phyloP scores from a whole-genome alignment of 2,329 filamentous ascomycete genomes.

The Microsporum audouinii region DNA sequence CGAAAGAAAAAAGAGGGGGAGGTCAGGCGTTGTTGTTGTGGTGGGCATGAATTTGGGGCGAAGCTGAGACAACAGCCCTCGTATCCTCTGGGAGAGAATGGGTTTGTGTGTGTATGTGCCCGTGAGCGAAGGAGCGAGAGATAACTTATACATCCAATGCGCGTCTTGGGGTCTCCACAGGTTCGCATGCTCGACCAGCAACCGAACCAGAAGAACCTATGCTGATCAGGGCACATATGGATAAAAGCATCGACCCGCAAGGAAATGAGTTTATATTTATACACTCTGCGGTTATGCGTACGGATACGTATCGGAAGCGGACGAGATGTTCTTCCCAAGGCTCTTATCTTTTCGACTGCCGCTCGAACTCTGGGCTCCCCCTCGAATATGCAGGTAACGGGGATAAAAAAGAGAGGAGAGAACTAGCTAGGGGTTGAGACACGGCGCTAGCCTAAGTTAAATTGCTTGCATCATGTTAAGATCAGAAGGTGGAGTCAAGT shows the following conservation, averaged over 20 bases:
- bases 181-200: too few species aligned
- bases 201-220: too few species aligned
- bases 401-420: background rate
- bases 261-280: too few species aligned
- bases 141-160: background rate
- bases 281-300: too few species aligned
- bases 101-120: background rate
- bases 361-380: too few species aligned
- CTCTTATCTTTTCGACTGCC: too few species aligned
- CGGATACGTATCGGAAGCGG: too few species aligned
- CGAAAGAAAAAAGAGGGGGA: background rate
- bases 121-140: background rate
- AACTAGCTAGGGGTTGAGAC: slow-evolving; percentile 2
- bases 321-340: too few species aligned
- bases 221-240: too few species aligned
- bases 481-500: background rate
- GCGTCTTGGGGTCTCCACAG: too few species aligned
- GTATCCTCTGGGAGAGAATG: background rate
- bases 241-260: too few species aligned
- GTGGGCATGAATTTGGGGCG: background rate
- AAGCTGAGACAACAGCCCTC: background rate
- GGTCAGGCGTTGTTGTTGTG: background rate
- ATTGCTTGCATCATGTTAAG: slow-evolving; percentile 4
- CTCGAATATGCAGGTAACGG: too few species aligned
- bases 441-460: slow-evolving; percentile 2